These are phyloP conservation scores for Astrephomene gubernaculifera DNA, from an alignment of 139 green algal genomes.

Conservation along the genomic window DNA sequence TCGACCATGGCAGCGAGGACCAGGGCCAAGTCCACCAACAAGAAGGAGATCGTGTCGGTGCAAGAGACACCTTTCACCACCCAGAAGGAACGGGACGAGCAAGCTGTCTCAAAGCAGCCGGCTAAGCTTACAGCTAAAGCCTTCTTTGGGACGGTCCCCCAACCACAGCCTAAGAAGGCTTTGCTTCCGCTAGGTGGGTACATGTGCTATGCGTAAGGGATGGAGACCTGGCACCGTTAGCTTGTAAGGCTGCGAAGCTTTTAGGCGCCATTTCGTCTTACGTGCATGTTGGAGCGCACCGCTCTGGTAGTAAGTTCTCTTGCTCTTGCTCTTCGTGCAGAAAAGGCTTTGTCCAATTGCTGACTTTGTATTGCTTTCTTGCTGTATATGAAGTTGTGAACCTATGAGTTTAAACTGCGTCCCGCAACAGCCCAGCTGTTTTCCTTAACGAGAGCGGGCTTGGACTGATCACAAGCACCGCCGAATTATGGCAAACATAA, in stretches of 20 bases:
- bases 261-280: not conserved
- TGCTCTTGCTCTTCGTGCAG: not conserved
- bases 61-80: not conserved
- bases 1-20: not conserved
- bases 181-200: slow-evolving; percentile 6
- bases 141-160: not conserved
- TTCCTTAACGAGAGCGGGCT: not conserved
- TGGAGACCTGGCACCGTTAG: not conserved
- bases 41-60: not conserved
- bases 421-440: not conserved
- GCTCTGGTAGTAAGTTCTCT: no score
- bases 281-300: not conserved
- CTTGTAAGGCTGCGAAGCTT: not conserved
- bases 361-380: not conserved
- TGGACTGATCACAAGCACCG: not conserved
- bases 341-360: not conserved
- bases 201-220: not conserved
- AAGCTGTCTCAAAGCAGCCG: not conserved
- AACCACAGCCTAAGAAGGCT: not conserved
- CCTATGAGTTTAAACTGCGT: not conserved
- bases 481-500: not conserved
- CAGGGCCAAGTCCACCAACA: not conserved
- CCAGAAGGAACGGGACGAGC: slow-evolving; percentile 6
- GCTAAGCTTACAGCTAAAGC: not conserved
- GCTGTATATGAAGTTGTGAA: not conserved